Evolutionary conservation across 805 yeast genomes (phyloP).

Genomic region (Wickerhamiella parazyma): DNA sequence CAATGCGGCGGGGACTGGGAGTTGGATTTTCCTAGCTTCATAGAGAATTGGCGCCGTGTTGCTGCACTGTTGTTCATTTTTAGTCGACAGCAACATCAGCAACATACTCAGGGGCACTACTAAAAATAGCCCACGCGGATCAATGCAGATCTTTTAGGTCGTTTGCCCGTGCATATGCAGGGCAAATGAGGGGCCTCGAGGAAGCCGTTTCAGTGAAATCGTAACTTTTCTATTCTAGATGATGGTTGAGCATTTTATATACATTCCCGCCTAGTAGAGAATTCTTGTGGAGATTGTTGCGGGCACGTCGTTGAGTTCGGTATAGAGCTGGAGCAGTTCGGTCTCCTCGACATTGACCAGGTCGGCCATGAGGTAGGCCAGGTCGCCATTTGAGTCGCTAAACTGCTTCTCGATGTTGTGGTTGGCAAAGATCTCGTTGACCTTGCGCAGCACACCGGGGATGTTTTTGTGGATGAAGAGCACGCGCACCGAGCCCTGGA

Average conservation of each 20-base stretch:
- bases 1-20: no score
- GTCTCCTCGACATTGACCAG: slow-evolving; percentile 69
- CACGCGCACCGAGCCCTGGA: slow-evolving; percentile 72
- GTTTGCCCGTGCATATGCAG: no score
- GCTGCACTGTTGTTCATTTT: no score
- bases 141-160: no score
- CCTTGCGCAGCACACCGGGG: slow-evolving; percentile 96
- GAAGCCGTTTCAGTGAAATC: no score
- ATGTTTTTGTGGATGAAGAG: slow-evolving; percentile 94
- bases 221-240: no score
- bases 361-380: slow-evolving; percentile 97
- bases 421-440: slow-evolving; percentile 84
- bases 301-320: slow-evolving; percentile 76
- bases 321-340: slow-evolving; percentile 74
- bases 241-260: background rate
- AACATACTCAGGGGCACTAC: no score
- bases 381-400: slow-evolving; percentile 91
- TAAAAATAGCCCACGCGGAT: no score
- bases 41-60: no score
- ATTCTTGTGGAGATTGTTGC: slow-evolving; percentile 85
- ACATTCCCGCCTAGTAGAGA: slow-evolving; percentile 40
- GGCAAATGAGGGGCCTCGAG: no score
- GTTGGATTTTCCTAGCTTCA: no score
- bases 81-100: no score
- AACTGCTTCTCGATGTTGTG: slow-evolving; percentile 97